These are phyloP conservation scores for Suhomyces prunicola DNA, from an alignment of 805 yeast genomes.

Conservation along the genomic window DNA sequence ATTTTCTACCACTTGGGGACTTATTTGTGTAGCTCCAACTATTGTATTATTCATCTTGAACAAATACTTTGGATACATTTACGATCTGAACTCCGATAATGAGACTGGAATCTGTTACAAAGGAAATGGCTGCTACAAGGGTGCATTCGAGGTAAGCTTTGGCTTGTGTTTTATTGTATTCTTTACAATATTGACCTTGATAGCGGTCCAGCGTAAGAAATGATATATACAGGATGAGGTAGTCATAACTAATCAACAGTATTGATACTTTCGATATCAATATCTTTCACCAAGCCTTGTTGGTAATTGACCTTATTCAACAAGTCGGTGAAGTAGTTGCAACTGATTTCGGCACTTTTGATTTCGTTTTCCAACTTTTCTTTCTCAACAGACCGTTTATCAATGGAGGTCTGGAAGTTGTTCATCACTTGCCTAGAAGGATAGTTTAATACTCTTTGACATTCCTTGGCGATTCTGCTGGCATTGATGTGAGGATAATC, in stretches of 20 bases:
- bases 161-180: conserved; percentile 26
- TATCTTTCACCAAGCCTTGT: conserved; percentile 35
- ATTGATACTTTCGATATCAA: conserved; percentile 43
- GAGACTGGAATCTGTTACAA: conserved; percentile 37
- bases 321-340: conserved; percentile 52
- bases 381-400: conserved; percentile 56
- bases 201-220: conserved; percentile 23
- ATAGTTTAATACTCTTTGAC: conserved; percentile 71
- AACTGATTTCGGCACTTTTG: conserved; percentile 54
- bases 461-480: conserved; percentile 74
- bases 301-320: conserved; percentile 45
- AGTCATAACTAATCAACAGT: conserved; percentile 31
- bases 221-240: not conserved
- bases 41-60: conserved; percentile 52
- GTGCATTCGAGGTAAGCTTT: conserved; percentile 34
- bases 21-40: conserved; percentile 69
- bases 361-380: conserved; percentile 51
- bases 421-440: conserved; percentile 82
- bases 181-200: conserved; percentile 19
- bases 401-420: conserved; percentile 63
- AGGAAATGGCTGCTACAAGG: conserved; percentile 38
- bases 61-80: conserved; percentile 51
- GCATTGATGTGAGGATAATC: conserved; percentile 83
- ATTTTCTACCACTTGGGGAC: conserved; percentile 76
- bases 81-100: conserved; percentile 44